Percentiles rank a stretch among this genome's conserved stretches.
Evolutionary conservation across 371 early-diverging fungal species (phyloP).

Genomic region (Antonospora locustae): DNA sequence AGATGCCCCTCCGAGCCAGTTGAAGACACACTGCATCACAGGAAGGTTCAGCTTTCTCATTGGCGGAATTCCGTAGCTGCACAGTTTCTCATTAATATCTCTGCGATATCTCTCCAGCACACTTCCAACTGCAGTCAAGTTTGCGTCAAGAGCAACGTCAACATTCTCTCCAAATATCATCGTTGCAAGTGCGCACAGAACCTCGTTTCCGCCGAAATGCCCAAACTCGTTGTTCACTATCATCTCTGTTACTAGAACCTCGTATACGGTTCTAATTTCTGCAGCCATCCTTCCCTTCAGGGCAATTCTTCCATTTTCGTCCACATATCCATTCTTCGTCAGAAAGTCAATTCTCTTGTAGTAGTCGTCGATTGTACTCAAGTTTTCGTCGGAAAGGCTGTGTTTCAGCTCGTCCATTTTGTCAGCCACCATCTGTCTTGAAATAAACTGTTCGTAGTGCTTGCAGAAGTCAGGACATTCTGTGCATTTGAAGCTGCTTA

Average conservation of each 20-base stretch:
- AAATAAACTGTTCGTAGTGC: slow-evolving; percentile 32
- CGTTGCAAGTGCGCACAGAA: slow-evolving; percentile 36
- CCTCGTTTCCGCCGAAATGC: slow-evolving; percentile 12
- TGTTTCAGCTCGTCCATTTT: slow-evolving; percentile 26
- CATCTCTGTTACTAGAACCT: slow-evolving; percentile 50
- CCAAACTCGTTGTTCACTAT: slow-evolving; percentile 41
- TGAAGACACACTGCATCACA: slow-evolving; percentile 36
- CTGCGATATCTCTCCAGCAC: slow-evolving; percentile 10
- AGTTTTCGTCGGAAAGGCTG: slow-evolving; percentile 17
- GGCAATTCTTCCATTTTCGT: slow-evolving; percentile 23
- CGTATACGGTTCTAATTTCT: slow-evolving; percentile 50
- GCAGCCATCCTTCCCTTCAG: slow-evolving; percentile 50
- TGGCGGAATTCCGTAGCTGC: slow-evolving; percentile 19
- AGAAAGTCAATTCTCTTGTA: slow-evolving; percentile 45
- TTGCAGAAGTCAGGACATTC: slow-evolving; percentile 23
- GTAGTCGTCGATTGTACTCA: slow-evolving; percentile 45
- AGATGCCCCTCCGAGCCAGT: slow-evolving; percentile 44
- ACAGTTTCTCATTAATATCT: slow-evolving; percentile 17
- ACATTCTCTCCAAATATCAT: slow-evolving; percentile 43
- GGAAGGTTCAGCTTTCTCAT: slow-evolving; percentile 34
- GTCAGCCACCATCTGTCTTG: slow-evolving; percentile 1
- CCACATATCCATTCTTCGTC: slow-evolving; percentile 31
- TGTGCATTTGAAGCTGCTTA: slow-evolving; percentile 6
- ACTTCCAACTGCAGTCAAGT: slow-evolving; percentile 6
- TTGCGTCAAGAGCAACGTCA: slow-evolving; percentile 3